These are phyloP conservation scores for Tylopilus cervinicoccineus DNA, from an alignment of 768 basidiomycete genomes.

Conservation along the genomic window DNA sequence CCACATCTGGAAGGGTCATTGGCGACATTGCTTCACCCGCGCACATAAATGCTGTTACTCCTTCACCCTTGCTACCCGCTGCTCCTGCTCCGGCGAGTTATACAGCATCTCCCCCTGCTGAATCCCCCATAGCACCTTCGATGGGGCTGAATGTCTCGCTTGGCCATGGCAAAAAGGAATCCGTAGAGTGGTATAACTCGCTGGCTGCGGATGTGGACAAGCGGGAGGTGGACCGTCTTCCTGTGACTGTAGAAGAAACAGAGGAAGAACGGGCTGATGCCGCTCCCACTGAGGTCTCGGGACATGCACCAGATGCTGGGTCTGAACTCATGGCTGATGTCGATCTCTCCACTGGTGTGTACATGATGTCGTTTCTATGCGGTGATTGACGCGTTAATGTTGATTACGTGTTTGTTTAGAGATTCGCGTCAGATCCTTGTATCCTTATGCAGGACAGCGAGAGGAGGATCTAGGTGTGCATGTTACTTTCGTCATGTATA, in stretches of 20 bases:
- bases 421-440: slow-evolving; percentile 74
- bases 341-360: slow-evolving; percentile 58
- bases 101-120: slow-evolving; percentile 19
- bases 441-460: slow-evolving; percentile 81
- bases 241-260: slow-evolving; percentile 57
- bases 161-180: slow-evolving; percentile 57
- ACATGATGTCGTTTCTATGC: background rate
- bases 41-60: slow-evolving; percentile 57
- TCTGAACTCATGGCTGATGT: slow-evolving; percentile 67
- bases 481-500: background rate
- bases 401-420: slow-evolving; percentile 42
- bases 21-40: slow-evolving; percentile 68
- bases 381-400: slow-evolving; percentile 1
- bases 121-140: slow-evolving; percentile 12
- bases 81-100: background rate
- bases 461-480: slow-evolving; percentile 81
- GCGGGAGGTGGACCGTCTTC: slow-evolving; percentile 39
- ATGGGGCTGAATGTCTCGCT: slow-evolving; percentile 17
- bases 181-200: slow-evolving; percentile 89
- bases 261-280: slow-evolving; percentile 44
- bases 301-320: slow-evolving; percentile 35
- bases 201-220: slow-evolving; percentile 66
- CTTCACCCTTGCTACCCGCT: slow-evolving; percentile 31
- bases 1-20: slow-evolving; percentile 71
- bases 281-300: slow-evolving; percentile 55